phyloP scores from a whole-genome alignment of 1,139 yeast species.

The Pneumocystis canis region DNA sequence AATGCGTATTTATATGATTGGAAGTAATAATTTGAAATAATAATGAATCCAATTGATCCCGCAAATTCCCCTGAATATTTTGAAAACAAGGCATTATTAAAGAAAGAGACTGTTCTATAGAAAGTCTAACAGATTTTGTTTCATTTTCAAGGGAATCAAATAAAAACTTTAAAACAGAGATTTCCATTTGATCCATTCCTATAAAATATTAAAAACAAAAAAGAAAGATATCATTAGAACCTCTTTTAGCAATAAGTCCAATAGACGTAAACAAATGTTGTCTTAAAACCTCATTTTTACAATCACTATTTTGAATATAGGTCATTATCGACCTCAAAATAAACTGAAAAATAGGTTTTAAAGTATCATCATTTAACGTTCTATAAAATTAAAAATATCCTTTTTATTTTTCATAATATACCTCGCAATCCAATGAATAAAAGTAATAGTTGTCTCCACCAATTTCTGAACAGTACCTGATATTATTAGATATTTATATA shows the following conservation, averaged over 20 bases:
- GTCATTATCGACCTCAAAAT: slow-evolving; percentile 28
- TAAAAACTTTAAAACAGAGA: slow-evolving; percentile 46
- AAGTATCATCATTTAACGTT: background rate
- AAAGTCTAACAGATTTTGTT: slow-evolving; percentile 42
- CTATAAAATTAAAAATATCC: background rate
- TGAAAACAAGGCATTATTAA: slow-evolving; percentile 40
- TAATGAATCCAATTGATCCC: slow-evolving; percentile 25
- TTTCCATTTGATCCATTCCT: slow-evolving; percentile 23
- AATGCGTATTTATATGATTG: slow-evolving; percentile 32
- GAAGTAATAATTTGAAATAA: background rate
- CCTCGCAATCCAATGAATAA: slow-evolving; percentile 41
- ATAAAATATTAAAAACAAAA: background rate
- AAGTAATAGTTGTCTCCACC: slow-evolving; percentile 41
- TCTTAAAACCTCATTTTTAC: slow-evolving; percentile 31
- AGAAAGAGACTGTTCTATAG: slow-evolving; percentile 61
- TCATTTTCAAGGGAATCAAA: slow-evolving; percentile 63
- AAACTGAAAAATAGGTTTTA: slow-evolving; percentile 11
- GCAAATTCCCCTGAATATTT: slow-evolving; percentile 29
- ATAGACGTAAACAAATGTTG: slow-evolving; percentile 62
- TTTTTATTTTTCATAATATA: background rate
- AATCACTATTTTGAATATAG: slow-evolving; percentile 20
- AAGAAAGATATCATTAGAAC: slow-evolving; percentile 30
- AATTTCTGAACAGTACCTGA: slow-evolving; percentile 3
- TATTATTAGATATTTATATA: background rate
- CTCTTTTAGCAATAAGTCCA: slow-evolving; percentile 46